phyloP scores from a whole-genome alignment of 2,329 filamentous ascomycete species.

The Fusarium sp. region DNA sequence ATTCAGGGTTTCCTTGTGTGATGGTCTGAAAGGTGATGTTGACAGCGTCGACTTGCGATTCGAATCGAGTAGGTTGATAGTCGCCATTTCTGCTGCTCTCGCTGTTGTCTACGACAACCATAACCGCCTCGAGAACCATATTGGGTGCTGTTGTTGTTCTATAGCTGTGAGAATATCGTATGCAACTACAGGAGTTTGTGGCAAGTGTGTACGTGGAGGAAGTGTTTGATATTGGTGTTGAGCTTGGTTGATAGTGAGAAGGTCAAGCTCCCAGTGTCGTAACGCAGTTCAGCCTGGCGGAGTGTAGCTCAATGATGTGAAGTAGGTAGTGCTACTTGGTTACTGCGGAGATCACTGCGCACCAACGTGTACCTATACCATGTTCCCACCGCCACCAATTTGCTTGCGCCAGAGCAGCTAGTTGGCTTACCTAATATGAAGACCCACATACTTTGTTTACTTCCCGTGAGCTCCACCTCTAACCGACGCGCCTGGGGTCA shows the following conservation, averaged over 20 bases:
- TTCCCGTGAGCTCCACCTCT: conserved; percentile 36
- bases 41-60: conserved; percentile 94
- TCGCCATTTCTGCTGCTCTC: conserved; percentile 98
- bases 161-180: neutral
- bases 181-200: conserved; percentile 1
- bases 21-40: conserved; percentile 96
- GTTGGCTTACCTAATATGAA: conserved; percentile 39
- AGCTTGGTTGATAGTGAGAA: conserved; percentile 40
- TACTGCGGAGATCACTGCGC: neutral
- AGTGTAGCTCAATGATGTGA: conserved; percentile 27
- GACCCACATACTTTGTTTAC: conserved; percentile 41
- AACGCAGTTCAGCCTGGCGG: conserved; percentile 57
- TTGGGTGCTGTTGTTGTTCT: conserved; percentile 57
- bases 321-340: conserved; percentile 41
- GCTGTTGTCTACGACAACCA: conserved; percentile 99
- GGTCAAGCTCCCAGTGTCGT: conserved; percentile 49
- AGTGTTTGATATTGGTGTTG: conserved; percentile 21
- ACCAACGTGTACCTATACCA: conserved; percentile 30
- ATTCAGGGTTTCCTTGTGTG: conserved; percentile 94
- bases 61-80: conserved; percentile 88
- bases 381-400: neutral
- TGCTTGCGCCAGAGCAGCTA: conserved; percentile 36
- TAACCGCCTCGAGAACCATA: conserved; percentile 99
- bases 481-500: conserved; percentile 35
- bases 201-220: neutral